Evolutionary conservation across 2,329 filamentous ascomycete species (phyloP).

Genomic region (Taxawa tesnikishii): DNA sequence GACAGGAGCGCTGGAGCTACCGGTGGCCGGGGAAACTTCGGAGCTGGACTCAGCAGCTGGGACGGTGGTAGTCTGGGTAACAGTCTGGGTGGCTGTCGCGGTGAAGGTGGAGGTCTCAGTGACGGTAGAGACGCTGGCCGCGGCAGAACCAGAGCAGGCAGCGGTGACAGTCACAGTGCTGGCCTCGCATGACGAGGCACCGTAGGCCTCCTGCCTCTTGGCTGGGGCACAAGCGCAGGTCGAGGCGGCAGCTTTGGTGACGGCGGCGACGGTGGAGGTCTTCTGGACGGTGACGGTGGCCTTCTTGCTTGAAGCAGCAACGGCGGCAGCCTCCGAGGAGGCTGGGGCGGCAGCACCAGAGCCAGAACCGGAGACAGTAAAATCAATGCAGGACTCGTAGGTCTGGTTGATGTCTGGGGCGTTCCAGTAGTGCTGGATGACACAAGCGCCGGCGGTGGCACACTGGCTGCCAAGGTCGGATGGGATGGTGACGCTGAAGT

Average conservation of each 20-base stretch:
- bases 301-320: conserved; percentile 3
- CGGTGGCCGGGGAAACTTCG: neutral
- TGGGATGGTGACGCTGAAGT: conserved; percentile 44
- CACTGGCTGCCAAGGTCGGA: conserved; percentile 33
- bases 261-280: conserved; percentile 3
- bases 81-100: conserved; percentile 2
- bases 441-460: conserved; percentile 36
- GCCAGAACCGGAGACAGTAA: conserved; percentile 27
- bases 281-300: neutral
- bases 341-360: conserved; percentile 6
- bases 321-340: conserved; percentile 2
- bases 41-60: neutral
- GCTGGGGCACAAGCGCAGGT: neutral
- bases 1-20: neutral
- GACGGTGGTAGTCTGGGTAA: neutral
- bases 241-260: neutral
- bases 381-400: conserved; percentile 52
- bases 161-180: conserved; percentile 4
- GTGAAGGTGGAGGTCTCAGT: conserved; percentile 4
- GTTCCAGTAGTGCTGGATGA: conserved; percentile 53
- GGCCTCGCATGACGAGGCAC: neutral
- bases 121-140: conserved; percentile 1
- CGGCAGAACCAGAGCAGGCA: neutral
- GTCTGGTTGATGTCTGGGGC: conserved; percentile 44
- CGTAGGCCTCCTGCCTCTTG: neutral